Evolutionary conservation across 148 eudicot species (phyloP), one percentile per base, ranked within the genome.

Genomic region (Cornus suecica): DNA sequence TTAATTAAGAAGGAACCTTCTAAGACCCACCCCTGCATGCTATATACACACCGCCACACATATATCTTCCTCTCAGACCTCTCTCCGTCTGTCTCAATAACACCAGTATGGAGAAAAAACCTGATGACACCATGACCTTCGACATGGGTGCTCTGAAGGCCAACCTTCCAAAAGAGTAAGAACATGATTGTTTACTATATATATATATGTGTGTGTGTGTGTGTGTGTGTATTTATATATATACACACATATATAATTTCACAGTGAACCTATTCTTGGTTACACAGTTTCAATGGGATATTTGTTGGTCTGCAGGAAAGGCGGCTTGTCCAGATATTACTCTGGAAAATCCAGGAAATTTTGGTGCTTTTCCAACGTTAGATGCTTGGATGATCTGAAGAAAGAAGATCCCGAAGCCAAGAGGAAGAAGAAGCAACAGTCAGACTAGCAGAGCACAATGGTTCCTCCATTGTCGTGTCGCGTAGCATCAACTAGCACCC

Each of bases 261-360:
- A 14, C 16, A 8, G 22, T 52, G 58, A 52, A 52, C 2, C 58
- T 8, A 20, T 52, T 52, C 16, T 13, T 14, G 15, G 54, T 48
- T 11, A 48, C 54, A 48, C 20, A 10, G 1, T 7, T 13, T 2
- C 0, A 28, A 10, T 65, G 20, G 11, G 2, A 25, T 42, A 1
- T 28, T 23, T 32, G 52, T 13, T 30, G 15, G 16, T 37, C 22
- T 61, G 65, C 23, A 79, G 74, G 56, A 79, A 74, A 69, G 82
- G 82, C 25, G 82, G 82, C 25, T 79, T 74, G 65, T 79, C 82
- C 27, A 79, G 68, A 69, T 79, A 60, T 24, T 79, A 79, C 61
- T 63, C 78, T 0, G 82, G 78, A 1, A 65, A 79, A 63, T 69
- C 82, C 4, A 79, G 65, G 63, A 68, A 78, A 11, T 79, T 74